A percentile compares a stretch with the other conserved stretches of the same genome.
These are phyloP conservation scores for Calonectria ilicicola DNA, from an alignment of 2,329 filamentous ascomycete genomes.

Conservation along the genomic window DNA sequence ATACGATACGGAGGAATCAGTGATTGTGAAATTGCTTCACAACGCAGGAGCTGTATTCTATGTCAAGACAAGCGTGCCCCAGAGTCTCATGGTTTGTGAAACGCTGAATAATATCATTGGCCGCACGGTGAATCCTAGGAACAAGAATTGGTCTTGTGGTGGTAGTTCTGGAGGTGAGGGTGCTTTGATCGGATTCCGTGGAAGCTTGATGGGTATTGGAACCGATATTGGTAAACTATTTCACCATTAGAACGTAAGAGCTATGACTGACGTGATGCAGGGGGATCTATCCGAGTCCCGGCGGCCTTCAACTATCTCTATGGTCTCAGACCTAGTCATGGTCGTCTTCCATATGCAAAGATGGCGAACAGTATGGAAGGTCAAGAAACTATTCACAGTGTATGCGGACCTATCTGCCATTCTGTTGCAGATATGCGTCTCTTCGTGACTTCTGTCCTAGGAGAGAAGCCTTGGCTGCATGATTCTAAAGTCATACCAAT, in stretches of 20 bases:
- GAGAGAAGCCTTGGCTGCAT: constrained; percentile 49
- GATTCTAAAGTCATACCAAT: constrained; percentile 51
- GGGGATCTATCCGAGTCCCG: constrained; percentile 47
- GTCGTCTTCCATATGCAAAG: constrained; percentile 45
- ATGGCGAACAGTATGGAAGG: constrained; percentile 51
- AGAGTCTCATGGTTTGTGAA: constrained; percentile 36
- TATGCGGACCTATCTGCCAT: constrained; percentile 48
- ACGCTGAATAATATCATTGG: constrained; percentile 50
- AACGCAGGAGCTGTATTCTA: constrained; percentile 44
- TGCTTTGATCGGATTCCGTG: constrained; percentile 49
- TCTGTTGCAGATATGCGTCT: constrained; percentile 36
- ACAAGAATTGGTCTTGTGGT: constrained; percentile 47
- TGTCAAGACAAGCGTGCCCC: constrained; percentile 40
- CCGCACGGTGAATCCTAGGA: constrained; percentile 49
- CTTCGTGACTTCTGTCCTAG: constrained; percentile 46
- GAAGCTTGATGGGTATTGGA: constrained; percentile 48
- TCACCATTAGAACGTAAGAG: constrained; percentile 16
- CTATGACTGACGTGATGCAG: constrained; percentile 13
- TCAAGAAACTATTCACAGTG: constrained; percentile 47
- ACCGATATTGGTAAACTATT: constrained; percentile 50
- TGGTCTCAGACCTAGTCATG: constrained; percentile 40
- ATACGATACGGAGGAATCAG: constrained; percentile 43
- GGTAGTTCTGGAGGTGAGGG: constrained; percentile 54
- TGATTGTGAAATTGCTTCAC: constrained; percentile 44
- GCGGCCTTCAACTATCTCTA: constrained; percentile 47